phyloP scores from a whole-genome alignment of 129 eudicot genomes.

The Erigeron canadensis region DNA sequence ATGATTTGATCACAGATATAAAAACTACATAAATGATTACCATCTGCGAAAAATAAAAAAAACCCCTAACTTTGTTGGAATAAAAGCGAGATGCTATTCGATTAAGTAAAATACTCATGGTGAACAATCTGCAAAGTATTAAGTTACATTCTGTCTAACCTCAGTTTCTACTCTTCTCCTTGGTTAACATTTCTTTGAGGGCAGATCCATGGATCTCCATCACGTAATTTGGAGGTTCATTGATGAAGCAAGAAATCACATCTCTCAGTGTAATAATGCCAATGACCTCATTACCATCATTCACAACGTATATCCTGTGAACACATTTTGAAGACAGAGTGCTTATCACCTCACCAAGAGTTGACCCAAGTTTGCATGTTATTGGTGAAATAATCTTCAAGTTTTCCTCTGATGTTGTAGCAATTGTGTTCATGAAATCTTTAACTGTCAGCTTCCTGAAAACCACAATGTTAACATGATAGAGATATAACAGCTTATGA shows the following conservation, averaged over 20 bases:
- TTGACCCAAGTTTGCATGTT: slow-evolving; percentile 66
- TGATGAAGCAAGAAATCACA: slow-evolving; percentile 87
- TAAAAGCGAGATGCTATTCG: not conserved
- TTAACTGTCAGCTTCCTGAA: slow-evolving; percentile 67
- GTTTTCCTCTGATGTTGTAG: slow-evolving; percentile 43
- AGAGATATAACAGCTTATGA: too few species aligned
- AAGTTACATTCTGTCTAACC: slow-evolving; percentile 30
- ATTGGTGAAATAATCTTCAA: slow-evolving; percentile 54
- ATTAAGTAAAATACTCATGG: slow-evolving; percentile 1
- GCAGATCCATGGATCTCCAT: slow-evolving; percentile 61
- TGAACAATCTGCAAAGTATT: slow-evolving; percentile 15
- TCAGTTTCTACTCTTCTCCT: slow-evolving; percentile 31
- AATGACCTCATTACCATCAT: slow-evolving; percentile 37
- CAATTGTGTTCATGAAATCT: slow-evolving; percentile 65
- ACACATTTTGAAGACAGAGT: slow-evolving; percentile 59
- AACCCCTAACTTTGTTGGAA: not conserved
- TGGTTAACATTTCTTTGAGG: slow-evolving; percentile 48
- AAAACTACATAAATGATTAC: not conserved
- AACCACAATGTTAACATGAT: not conserved
- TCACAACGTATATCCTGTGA: slow-evolving; percentile 74
- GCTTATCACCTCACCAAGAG: slow-evolving; percentile 73
- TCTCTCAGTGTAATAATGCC: slow-evolving; percentile 90
- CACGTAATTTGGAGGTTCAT: slow-evolving; percentile 74
- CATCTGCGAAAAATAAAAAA: not conserved
- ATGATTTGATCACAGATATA: too few species aligned